These are phyloP conservation scores for Melanopsichium pennsylvanicum DNA, from an alignment of 1,284 basidiomycete genomes.

Conservation along the genomic window DNA sequence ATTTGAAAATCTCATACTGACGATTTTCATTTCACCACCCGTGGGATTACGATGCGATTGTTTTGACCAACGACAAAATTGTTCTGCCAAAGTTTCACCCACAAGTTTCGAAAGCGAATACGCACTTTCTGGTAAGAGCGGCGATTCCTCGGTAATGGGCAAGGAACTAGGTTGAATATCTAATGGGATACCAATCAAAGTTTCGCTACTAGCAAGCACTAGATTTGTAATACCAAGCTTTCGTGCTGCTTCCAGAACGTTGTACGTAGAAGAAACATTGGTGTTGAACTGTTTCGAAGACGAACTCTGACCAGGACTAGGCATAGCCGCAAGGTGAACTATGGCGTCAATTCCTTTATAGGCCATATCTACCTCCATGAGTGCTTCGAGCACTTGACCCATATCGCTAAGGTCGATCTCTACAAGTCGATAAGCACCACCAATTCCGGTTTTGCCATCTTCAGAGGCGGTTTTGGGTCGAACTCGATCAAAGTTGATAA, in stretches of 20 bases:
- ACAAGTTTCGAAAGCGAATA: conserved; percentile 67
- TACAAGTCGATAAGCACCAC: conserved; percentile 49
- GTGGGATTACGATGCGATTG: conserved; percentile 15
- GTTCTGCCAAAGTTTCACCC: conserved; percentile 67
- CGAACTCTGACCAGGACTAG: conserved; percentile 61
- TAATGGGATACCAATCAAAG: conserved; percentile 67
- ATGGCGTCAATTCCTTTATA: conserved; percentile 66
- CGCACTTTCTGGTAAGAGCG: conserved; percentile 64
- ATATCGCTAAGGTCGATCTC: conserved; percentile 64
- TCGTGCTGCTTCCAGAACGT: conserved; percentile 67
- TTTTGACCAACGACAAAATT: conserved; percentile 66
- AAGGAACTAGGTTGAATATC: conserved; percentile 60
- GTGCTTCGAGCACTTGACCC: conserved; percentile 63
- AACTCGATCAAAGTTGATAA: conserved; percentile 52
- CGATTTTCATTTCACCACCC: conserved; percentile 60
- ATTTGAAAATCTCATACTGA: conserved; percentile 66
- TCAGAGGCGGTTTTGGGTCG: conserved; percentile 58
- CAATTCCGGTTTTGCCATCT: conserved; percentile 55
- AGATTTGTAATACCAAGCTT: conserved; percentile 65
- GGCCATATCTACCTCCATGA: conserved; percentile 63
- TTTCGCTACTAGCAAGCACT: conserved; percentile 66
- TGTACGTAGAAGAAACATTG: conserved; percentile 66
- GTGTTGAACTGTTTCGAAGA: conserved; percentile 65
- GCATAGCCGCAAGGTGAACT: conserved; percentile 67
- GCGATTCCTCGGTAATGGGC: conserved; percentile 65